Base-by-base conservation (phyloP, 257 asterid genomes). In the Solanum stenotomum region DNA sequence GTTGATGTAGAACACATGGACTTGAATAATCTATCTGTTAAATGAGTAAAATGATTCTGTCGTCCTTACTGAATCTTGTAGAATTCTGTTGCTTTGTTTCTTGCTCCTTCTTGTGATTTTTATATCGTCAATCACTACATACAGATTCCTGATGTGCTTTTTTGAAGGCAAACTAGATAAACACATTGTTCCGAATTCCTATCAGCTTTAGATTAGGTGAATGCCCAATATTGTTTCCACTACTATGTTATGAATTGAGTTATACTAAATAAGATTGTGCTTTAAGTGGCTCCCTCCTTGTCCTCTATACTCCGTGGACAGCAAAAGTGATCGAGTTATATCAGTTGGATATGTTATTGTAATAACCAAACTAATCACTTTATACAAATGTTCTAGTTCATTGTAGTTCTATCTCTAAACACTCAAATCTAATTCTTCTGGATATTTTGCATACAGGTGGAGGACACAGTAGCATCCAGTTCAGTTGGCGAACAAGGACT, bases 401-500 rank as follows among this genome's bases (percentile, higher is more conserved):
- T 75, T 14, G 56, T 14, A 35, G 31, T 11, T 78, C 35, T 81
- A n/a, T 59, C 85, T 37, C 76, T 49, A 83, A 46, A 49, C 72
- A 40, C 77, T 87, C 42, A 88, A 87, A 87, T 84, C 63, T 87
- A 31, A 87, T 79, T 88, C 82, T 86, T 49, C 86, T 74, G 25
- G n/a, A 25, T 65, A 20, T 87, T 91, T 88, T 86, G 90, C 86
- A 88, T 78, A 70, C 88, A 96, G 99, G 93, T 82, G 92, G 90
- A 59, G 89, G 95, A 56, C 91, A 88, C 86, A 87, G 90, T 87
- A 89, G 72, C 52, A 88, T 92, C 89, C 88, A 90, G 34, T 96
- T 96, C 85, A 93, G 89, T 90, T 97, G 99, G 99, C 83, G 20
- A 87, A 93, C 93, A 6, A 92, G 99, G 72, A 93, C 91, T 59